Base-by-base conservation (phyloP, 202 grass and related monocot genomes). In the Carex sylvatica region DNA sequence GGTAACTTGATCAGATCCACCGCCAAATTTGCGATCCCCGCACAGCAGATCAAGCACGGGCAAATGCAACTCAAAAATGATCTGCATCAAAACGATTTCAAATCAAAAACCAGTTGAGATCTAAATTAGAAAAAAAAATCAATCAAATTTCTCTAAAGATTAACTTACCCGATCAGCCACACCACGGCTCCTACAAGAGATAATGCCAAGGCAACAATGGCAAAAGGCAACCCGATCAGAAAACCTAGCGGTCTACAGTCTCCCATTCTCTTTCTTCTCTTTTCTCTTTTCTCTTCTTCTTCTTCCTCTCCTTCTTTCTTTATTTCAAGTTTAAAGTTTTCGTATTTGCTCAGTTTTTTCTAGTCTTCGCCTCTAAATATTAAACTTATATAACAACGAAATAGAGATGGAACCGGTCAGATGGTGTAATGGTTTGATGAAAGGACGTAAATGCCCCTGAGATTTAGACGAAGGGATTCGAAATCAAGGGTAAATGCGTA, bases 171-270 rank as follows among this genome's bases (percentile, higher is more conserved):
- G 42, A 90, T 26, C 61, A 88, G 36, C 91, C 91, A 93, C 44
- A 90, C 74, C 46, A 93, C 62, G 30, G 77, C 88, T 70, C 91
- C 88, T 44, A 88, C 70, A 4, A 93, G 83, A 2, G 91, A 88
- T 42, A 92, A 65, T 9, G 70, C 87, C 47, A 92, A 74, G 47
- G 90, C 83, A 14, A 86, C 65, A 28, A 84, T 86, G 53, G 88
- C 91, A 70, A 93, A 90, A 12, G 88, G 86, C 72, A 93, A 51
- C 2, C 86, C 91, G 33, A 93, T 86, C 80, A 93, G 66, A 63
- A 93, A 81, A 5, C 88, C 88, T 22, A 93, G 88, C 8, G 91
- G 91, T 42, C 88, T 74, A 82, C 91, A 93, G 18, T 88, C 85
- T 11, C 19, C 3, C 61, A 63, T 24, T 54, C 46, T 70, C 40